phyloP scores from a whole-genome alignment of 2,329 filamentous ascomycete genomes.

The Hymenoscyphus linearis region DNA sequence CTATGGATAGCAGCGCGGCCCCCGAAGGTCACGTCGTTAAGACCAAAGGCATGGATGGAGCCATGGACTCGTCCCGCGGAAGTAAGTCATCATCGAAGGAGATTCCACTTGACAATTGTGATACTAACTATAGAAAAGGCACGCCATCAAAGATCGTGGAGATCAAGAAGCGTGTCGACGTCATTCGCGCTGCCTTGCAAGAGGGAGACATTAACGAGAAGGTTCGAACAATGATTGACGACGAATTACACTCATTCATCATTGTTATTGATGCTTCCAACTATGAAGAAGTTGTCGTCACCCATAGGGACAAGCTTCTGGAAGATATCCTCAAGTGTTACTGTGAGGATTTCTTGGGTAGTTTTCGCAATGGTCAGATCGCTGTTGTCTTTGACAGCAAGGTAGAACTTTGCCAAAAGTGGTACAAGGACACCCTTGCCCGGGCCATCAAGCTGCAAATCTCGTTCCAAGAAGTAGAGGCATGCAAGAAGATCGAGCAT shows the following conservation, averaged over 20 bases:
- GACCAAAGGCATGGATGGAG: too few relatives aligned
- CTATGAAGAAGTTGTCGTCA: background rate
- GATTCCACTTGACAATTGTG: too few relatives aligned
- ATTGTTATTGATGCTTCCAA: background rate
- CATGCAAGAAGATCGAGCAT: background rate
- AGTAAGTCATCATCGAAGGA: too few relatives aligned
- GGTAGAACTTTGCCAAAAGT: background rate
- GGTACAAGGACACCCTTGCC: background rate
- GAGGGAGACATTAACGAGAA: background rate
- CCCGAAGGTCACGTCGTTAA: too few relatives aligned
- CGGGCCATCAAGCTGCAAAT: background rate
- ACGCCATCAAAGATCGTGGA: background rate
- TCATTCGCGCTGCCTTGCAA: background rate
- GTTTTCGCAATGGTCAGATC: background rate
- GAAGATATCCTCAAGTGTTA: background rate
- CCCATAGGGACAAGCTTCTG: background rate
- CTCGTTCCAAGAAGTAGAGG: background rate
- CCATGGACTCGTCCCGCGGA: too few relatives aligned
- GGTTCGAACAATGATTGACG: background rate
- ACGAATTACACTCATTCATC: background rate
- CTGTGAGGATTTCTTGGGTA: background rate
- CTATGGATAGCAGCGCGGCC: too few relatives aligned
- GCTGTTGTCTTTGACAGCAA: background rate
- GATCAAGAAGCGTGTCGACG: background rate
- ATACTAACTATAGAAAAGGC: too few relatives aligned